phyloP scores from a whole-genome alignment of 192 early-diverging fungal genomes.

The Coemansia erecta region DNA sequence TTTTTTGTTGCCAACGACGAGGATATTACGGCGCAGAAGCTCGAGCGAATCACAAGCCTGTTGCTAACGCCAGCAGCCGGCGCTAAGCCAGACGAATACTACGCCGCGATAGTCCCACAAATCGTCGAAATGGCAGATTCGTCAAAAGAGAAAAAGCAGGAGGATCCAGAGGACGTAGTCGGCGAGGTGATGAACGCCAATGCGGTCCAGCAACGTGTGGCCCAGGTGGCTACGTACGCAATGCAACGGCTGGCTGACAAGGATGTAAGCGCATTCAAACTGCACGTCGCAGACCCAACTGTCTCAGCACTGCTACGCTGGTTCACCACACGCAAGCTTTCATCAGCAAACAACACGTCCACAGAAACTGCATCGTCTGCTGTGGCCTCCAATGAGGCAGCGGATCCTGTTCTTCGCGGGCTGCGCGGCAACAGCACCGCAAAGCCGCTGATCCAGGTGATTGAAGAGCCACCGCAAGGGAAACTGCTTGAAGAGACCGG shows the following conservation, averaged over 20 bases:
- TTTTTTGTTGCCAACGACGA: slow-evolving; percentile 62
- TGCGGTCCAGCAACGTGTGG: slow-evolving; percentile 8
- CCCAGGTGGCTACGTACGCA: slow-evolving; percentile 22
- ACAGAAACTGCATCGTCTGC: not conserved
- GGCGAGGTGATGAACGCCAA: slow-evolving; percentile 8
- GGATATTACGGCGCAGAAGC: slow-evolving; percentile 22
- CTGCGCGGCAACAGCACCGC: not conserved
- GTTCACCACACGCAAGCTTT: slow-evolving; percentile 16
- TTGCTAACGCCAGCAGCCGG: slow-evolving; percentile 31
- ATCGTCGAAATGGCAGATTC: slow-evolving; percentile 9
- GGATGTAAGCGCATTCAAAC: slow-evolving; percentile 12
- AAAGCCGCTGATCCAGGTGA: slow-evolving; percentile 22
- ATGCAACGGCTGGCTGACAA: slow-evolving; percentile 21
- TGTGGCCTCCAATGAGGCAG: not conserved
- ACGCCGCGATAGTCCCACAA: slow-evolving; percentile 21
- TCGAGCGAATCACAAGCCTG: slow-evolving; percentile 33
- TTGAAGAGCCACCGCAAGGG: not conserved
- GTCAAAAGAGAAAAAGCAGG: not conserved
- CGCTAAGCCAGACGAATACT: slow-evolving; percentile 9
- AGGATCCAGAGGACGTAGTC: slow-evolving; percentile 2
- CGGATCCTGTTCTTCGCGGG: slow-evolving; percentile 2
- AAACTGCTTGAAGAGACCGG: no score
- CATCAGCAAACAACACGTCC: not conserved
- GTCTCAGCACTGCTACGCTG: slow-evolving; percentile 39
- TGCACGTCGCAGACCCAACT: slow-evolving; percentile 52